phyloP scores from a whole-genome alignment of 2,329 filamentous ascomycete species.

The Dactylellina drechsleri region DNA sequence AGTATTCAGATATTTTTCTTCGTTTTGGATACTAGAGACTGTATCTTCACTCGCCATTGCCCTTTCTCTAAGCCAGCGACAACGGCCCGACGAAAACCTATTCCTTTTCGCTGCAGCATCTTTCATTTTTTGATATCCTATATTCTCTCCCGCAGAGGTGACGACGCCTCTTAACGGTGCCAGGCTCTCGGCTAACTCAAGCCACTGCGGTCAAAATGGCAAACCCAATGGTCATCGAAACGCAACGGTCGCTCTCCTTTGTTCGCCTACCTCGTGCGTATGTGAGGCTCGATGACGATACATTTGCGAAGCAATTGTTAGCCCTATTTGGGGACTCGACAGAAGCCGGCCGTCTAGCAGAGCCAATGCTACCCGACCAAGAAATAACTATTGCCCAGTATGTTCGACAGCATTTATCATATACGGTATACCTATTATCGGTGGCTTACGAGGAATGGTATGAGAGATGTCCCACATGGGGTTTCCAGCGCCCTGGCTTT shows the following conservation, averaged over 20 bases:
- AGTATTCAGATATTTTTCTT: slow-evolving; percentile 19
- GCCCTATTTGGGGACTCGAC: slow-evolving; percentile 39
- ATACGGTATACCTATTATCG: slow-evolving; percentile 49
- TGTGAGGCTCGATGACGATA: slow-evolving; percentile 36
- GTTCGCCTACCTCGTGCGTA: slow-evolving; percentile 36
- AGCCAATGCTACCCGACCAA: slow-evolving; percentile 44
- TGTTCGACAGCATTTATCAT: slow-evolving; percentile 46
- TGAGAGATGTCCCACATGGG: neutral
- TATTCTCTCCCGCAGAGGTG: no score
- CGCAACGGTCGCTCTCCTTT: slow-evolving; percentile 32
- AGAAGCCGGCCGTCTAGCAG: slow-evolving; percentile 38
- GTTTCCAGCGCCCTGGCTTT: no score
- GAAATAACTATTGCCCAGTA: slow-evolving; percentile 52
- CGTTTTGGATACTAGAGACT: slow-evolving; percentile 18
- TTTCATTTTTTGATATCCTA: no score
- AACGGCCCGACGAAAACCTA: no score
- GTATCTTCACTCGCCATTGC: slow-evolving; percentile 29
- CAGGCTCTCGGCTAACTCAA: slow-evolving; percentile 19
- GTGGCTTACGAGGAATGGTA: slow-evolving; percentile 50
- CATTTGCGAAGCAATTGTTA: slow-evolving; percentile 46
- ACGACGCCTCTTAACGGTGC: neutral
- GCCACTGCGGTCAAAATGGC: slow-evolving; percentile 8
- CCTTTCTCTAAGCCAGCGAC: neutral
- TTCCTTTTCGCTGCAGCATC: no score
- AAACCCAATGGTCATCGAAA: slow-evolving; percentile 18